Evolutionary conservation across 306 rosid genomes (phyloP).

Genomic region (Mimosa pudica): DNA sequence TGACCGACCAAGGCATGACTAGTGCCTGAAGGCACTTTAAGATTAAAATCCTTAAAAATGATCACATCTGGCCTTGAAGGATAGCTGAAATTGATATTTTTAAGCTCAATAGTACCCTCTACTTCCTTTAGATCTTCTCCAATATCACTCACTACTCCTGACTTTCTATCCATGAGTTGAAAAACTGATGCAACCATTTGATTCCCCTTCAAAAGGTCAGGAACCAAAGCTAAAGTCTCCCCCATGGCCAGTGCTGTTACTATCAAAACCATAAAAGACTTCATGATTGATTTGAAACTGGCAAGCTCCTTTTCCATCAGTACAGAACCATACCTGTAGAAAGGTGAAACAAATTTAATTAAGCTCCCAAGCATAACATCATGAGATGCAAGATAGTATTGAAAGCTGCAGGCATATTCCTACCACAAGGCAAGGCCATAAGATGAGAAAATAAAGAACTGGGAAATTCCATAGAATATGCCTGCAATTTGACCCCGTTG

Average conservation of each 20-base stretch:
- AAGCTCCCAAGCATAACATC: neutral
- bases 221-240: slow-evolving; percentile 84
- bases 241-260: slow-evolving; percentile 95
- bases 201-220: slow-evolving; percentile 84
- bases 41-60: slow-evolving; percentile 67
- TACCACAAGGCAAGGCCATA: slow-evolving; percentile 93
- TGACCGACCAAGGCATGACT: slow-evolving; percentile 86
- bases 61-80: slow-evolving; percentile 82
- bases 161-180: slow-evolving; percentile 67
- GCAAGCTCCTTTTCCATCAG: slow-evolving; percentile 76
- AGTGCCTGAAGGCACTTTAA: slow-evolving; percentile 62
- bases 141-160: slow-evolving; percentile 52
- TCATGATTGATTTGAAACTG: slow-evolving; percentile 79
- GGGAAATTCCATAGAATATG: slow-evolving; percentile 78
- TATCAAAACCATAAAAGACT: slow-evolving; percentile 83
- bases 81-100: slow-evolving; percentile 60
- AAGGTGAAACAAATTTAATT: neutral
- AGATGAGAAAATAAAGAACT: slow-evolving; percentile 92
- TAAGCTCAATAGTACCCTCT: slow-evolving; percentile 79
- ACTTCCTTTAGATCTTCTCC: slow-evolving; percentile 68
- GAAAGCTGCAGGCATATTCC: slow-evolving; percentile 30
- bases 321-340: slow-evolving; percentile 82
- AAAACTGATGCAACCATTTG: slow-evolving; percentile 91
- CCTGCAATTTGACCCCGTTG: slow-evolving; percentile 91
- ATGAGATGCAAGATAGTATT: neutral